phyloP scores from a whole-genome alignment of 306 rosid species.

The Hylodesmum podocarpum region DNA sequence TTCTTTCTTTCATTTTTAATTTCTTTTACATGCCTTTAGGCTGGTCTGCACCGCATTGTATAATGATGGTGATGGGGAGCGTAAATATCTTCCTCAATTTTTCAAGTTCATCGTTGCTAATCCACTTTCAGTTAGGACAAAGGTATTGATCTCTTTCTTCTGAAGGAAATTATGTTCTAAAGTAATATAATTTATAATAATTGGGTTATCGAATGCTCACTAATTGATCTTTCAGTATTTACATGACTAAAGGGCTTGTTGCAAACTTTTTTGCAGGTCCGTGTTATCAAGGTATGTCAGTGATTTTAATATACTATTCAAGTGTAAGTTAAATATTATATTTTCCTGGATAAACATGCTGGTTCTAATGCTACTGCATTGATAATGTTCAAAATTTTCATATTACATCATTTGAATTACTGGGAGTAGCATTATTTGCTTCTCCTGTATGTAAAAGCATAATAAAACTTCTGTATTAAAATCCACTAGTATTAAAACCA shows the following conservation, averaged over 20 bases:
- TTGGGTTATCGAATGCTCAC: conserved; percentile 5
- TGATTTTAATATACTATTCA: conserved; percentile 34
- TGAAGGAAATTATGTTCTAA: background rate
- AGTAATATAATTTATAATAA: background rate
- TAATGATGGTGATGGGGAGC: conserved; percentile 87
- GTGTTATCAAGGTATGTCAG: conserved; percentile 87
- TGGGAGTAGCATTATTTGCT: conserved; percentile 7
- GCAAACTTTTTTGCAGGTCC: conserved; percentile 73
- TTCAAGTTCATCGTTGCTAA: conserved; percentile 93
- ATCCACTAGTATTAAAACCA: background rate
- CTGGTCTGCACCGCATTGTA: conserved; percentile 96
- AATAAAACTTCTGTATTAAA: background rate
- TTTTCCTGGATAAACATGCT: conserved; percentile 18
- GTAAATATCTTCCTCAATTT: conserved; percentile 95
- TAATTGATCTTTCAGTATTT: conserved; percentile 19
- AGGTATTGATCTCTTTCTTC: conserved; percentile 51
- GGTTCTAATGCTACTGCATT: background rate
- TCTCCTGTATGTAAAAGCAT: background rate
- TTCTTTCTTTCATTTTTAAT: background rate
- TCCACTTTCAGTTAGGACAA: conserved; percentile 95
- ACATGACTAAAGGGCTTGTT: conserved; percentile 21
- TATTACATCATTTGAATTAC: background rate
- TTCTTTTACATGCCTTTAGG: conserved; percentile 37
- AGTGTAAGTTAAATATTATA: conserved; percentile 41
- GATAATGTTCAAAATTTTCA: background rate